Conservation (phyloP, 805 yeast genomes). For the Wickerhamiella musiphila region DNA sequence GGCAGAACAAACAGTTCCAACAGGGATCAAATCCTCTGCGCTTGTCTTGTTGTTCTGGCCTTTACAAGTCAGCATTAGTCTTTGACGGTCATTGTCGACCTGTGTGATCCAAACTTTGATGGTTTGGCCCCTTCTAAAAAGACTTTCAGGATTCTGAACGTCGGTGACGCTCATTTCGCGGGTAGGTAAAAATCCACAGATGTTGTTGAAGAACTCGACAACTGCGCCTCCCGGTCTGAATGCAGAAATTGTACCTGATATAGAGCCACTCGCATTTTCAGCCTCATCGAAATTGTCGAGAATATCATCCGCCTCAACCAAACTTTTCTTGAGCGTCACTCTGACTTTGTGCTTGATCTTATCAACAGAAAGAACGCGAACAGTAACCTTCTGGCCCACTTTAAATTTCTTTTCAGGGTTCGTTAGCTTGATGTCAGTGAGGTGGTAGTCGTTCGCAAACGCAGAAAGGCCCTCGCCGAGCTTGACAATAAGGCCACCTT, state of each 20-base stretch:
- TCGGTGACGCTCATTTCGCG: conserved; percentile 81
- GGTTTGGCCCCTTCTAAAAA: conserved; percentile 70
- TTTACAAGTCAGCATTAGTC: conserved; percentile 58
- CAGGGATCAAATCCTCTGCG: conserved; percentile 18
- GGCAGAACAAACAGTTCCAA: conserved; percentile 6
- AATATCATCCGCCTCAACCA: conserved; percentile 36
- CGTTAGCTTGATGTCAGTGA: conserved; percentile 67
- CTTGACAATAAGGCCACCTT: conserved; percentile 50
- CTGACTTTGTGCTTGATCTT: conserved; percentile 30
- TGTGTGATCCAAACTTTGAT: conserved; percentile 48
- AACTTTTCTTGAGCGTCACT: conserved; percentile 67
- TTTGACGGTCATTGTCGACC: conserved; percentile 34
- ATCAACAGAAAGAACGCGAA: conserved; percentile 22
- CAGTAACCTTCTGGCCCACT: conserved; percentile 65
- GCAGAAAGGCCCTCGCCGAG: conserved; percentile 49
- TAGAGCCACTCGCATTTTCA: conserved; percentile 27
- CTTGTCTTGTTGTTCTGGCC: conserved; percentile 25
- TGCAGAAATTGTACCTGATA: conserved; percentile 47
- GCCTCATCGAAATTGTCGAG: conserved; percentile 36
- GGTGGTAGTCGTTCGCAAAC: conserved; percentile 52
- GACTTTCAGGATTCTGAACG: conserved; percentile 60
- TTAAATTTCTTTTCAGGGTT: conserved; percentile 89
- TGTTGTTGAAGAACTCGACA: conserved; percentile 63
- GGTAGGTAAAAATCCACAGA: conserved; percentile 69
- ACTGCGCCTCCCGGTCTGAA: conserved; percentile 66